Base-by-base conservation (phyloP, 352 stramenopile species). In the Elongisporangium prolatum region DNA sequence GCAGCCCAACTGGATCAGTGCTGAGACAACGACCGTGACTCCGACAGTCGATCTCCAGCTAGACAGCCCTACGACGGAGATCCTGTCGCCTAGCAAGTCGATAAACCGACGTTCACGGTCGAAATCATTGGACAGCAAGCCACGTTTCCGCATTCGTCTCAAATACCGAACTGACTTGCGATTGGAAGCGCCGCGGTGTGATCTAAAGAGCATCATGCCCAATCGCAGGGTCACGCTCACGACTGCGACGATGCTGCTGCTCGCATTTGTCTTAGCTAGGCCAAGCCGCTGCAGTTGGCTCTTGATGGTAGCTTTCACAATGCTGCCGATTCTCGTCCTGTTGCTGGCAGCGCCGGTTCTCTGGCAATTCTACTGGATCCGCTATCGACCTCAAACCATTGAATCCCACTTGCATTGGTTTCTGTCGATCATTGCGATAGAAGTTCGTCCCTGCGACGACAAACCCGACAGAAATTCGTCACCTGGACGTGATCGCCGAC, bases 321-420 rank as follows among this genome's bases (percentile, higher is more conserved):
- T 44, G 34, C 34, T 44, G 11, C 34, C 34, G 52, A 3, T 22
- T 51, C 34, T 68, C 11, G 21, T 54, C 14, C 8, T 75, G 1
- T 48, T 65, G 16, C 50, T 51, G 2, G 9, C 67, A 4, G 61
- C 60, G 0, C 68, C 67, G 13, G 20, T 75, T 9, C 38, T 66
- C 10, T 78, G 68, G 70, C 64, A 75, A 21, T 48, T 57, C 13
- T 75, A 74, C 52, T 50, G 55, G 9, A 56, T 55, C 21, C 59
- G 61, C 18, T 57, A 58, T n/a, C 59, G 65, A 9, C 34, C 59
- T 6, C 47, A 61, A 3, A 44, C 60, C 17, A 62, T 73, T 44
- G 66, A 74, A 44, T 63, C 65, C 9, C 59, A 75, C 48, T 61
- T 78, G 11, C 61, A 75, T 55, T 78, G 70, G 70, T 78, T 75